Evolutionary conservation across 139 green algal genomes (phyloP).

Genomic region (Asterochloris erici): DNA sequence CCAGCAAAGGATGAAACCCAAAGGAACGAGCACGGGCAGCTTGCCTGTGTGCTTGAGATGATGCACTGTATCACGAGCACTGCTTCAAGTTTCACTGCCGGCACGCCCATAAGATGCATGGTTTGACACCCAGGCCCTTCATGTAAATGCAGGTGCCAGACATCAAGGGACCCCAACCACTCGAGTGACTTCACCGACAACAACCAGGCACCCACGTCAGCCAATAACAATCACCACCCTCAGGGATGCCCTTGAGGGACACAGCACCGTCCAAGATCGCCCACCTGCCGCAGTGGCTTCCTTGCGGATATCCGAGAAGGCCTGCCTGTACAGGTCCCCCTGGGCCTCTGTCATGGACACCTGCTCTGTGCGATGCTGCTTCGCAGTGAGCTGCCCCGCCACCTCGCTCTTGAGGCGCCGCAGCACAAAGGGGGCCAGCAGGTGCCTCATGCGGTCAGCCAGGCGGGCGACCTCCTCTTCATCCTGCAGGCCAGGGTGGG

Average conservation of each 20-base stretch:
- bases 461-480: slow-evolving; percentile 41
- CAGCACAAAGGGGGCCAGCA: slow-evolving; percentile 90
- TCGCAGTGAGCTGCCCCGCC: slow-evolving; percentile 73
- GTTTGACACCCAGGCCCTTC: too few relatives aligned
- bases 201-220: too few relatives aligned
- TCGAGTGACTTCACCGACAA: background rate
- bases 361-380: slow-evolving; percentile 59
- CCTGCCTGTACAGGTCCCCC: slow-evolving; percentile 47
- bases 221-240: too few relatives aligned
- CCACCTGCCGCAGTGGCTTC: slow-evolving; percentile 19
- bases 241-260: too few relatives aligned
- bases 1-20: too few relatives aligned
- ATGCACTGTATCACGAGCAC: too few relatives aligned
- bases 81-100: too few relatives aligned
- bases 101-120: too few relatives aligned
- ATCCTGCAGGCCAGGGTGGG: slow-evolving; percentile 17
- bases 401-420: slow-evolving; percentile 88
- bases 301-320: slow-evolving; percentile 39
- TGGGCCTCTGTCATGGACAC: slow-evolving; percentile 63
- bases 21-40: too few relatives aligned
- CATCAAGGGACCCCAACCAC: too few relatives aligned
- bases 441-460: slow-evolving; percentile 71
- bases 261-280: background rate
- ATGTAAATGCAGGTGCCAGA: too few relatives aligned
- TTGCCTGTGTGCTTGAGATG: too few relatives aligned